Evolutionary conservation across 2,329 filamentous ascomycete genomes (phyloP).

Genomic region (Simplicillium aogashimaense): DNA sequence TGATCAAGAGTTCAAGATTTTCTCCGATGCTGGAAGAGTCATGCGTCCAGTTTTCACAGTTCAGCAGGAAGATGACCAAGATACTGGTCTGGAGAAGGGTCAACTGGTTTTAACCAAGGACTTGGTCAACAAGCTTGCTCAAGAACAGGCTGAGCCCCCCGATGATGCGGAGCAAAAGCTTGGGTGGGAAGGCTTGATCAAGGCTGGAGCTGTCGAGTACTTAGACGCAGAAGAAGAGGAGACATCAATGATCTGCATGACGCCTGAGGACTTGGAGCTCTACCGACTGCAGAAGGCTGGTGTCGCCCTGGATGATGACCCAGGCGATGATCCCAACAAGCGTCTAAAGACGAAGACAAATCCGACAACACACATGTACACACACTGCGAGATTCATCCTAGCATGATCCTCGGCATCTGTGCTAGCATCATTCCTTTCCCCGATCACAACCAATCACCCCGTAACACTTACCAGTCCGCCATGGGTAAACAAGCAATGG

Average conservation of each 20-base stretch:
- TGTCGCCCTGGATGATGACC: conserved; percentile 51
- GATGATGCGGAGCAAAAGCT: conserved; percentile 54
- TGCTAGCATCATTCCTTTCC: conserved; percentile 98
- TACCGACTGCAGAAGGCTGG: conserved; percentile 62
- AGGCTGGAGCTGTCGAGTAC: conserved; percentile 84
- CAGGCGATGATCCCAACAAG: conserved; percentile 61
- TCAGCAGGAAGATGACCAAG: conserved; percentile 72
- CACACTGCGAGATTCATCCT: conserved; percentile 97
- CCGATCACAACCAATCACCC: conserved; percentile 96
- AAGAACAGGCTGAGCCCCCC: conserved; percentile 59
- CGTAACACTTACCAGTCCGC: conserved; percentile 99
- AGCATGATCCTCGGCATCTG: conserved; percentile 99
- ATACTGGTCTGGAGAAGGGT: conserved; percentile 49
- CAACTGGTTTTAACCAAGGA: conserved; percentile 75
- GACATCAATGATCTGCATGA: conserved; percentile 99
- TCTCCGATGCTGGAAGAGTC: conserved; percentile 91
- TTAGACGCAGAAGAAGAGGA: conserved; percentile 98
- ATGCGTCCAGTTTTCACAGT: conserved; percentile 91
- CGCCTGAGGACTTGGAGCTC: conserved; percentile 82
- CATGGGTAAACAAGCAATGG: conserved; percentile 99
- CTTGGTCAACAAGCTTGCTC: conserved; percentile 64
- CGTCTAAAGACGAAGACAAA: conserved; percentile 85
- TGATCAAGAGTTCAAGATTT: conserved; percentile 96
- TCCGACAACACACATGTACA: conserved; percentile 82
- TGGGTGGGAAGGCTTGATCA: conserved; percentile 81